These are phyloP conservation scores for Sporobolus alterniflorus DNA, from an alignment of 202 grass and related monocot genomes.

Conservation along the genomic window DNA sequence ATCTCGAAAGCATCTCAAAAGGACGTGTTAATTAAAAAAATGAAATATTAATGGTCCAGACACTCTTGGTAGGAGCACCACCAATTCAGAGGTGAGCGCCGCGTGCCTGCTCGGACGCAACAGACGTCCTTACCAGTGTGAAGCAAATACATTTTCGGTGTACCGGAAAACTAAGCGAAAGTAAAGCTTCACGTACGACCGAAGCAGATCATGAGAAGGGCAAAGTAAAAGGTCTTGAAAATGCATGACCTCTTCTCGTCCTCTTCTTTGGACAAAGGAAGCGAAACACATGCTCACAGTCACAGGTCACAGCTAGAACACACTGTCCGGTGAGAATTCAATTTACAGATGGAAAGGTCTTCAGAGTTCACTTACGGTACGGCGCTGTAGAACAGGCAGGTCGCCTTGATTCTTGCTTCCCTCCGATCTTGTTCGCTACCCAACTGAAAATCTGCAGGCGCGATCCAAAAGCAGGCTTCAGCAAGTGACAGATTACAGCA, in stretches of 20 bases:
- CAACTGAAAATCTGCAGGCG: constrained; percentile 75
- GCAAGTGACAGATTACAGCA: not conserved
- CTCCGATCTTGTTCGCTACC: constrained; percentile 69
- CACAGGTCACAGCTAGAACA: not conserved
- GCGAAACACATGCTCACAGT: no score
- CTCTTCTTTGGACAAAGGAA: not conserved
- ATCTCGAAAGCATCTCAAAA: no score
- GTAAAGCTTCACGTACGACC: not conserved
- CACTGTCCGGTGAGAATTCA: not conserved
- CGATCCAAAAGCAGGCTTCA: not conserved
- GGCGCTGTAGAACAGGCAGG: constrained; percentile 28
- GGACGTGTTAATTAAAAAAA: no score
- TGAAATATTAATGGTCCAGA: no score
- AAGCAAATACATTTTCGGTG: no score
- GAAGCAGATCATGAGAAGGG: not conserved
- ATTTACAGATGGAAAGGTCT: not conserved
- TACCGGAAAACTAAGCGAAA: not conserved
- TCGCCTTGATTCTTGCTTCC: constrained; percentile 58
- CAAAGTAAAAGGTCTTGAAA: not conserved
- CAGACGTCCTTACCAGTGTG: no score
- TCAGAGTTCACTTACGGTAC: constrained; percentile 46
- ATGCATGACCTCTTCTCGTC: not conserved
- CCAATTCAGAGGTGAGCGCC: no score
- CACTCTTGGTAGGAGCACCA: no score
- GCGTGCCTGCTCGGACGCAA: no score